These are phyloP conservation scores for Cladobotryum protrusum DNA, from an alignment of 2,329 filamentous ascomycete species.

Conservation along the genomic window DNA sequence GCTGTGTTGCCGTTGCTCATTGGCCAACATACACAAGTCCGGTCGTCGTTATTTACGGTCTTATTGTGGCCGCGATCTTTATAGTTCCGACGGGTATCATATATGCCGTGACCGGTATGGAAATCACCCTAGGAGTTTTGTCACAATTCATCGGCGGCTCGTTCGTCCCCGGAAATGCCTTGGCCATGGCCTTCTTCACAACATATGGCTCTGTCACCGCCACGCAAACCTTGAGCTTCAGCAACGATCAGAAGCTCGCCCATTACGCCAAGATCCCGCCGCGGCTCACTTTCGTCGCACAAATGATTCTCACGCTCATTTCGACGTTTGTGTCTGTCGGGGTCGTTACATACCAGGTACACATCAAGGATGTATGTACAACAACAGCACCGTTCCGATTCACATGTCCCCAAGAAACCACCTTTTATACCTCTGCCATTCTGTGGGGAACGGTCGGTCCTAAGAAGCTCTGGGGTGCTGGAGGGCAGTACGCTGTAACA, in stretches of 20 bases:
- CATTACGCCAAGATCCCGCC: constrained; percentile 47
- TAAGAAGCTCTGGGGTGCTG: constrained; percentile 28
- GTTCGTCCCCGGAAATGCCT: constrained; percentile 18
- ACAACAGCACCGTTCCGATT: constrained; percentile 7
- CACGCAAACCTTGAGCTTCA: constrained; percentile 37
- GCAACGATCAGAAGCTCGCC: constrained; percentile 44
- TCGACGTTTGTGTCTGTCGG: constrained; percentile 23
- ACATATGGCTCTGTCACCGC: constrained; percentile 32
- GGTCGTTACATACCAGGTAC: constrained; percentile 16
- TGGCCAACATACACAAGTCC: constrained; percentile 37
- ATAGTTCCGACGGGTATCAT: constrained; percentile 38
- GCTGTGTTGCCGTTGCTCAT: constrained; percentile 24
- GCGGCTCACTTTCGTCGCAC: constrained; percentile 40
- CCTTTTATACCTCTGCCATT: constrained; percentile 28
- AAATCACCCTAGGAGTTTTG: constrained; percentile 35
- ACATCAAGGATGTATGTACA: constrained; percentile 33
- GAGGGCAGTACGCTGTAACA: constrained; percentile 28
- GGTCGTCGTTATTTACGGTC: constrained; percentile 35
- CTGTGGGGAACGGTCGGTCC: constrained; percentile 36
- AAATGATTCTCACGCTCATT: constrained; percentile 39
- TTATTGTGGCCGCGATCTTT: constrained; percentile 34
- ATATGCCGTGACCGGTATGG: constrained; percentile 39
- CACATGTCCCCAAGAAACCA: constrained; percentile 4
- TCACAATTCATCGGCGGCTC: constrained; percentile 34
- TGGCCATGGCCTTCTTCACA: constrained; percentile 21